Evolutionary conservation across 768 basidiomycete genomes (phyloP), one percentile per base, ranked within the genome.

Genomic region (Tylopilus felleus): DNA sequence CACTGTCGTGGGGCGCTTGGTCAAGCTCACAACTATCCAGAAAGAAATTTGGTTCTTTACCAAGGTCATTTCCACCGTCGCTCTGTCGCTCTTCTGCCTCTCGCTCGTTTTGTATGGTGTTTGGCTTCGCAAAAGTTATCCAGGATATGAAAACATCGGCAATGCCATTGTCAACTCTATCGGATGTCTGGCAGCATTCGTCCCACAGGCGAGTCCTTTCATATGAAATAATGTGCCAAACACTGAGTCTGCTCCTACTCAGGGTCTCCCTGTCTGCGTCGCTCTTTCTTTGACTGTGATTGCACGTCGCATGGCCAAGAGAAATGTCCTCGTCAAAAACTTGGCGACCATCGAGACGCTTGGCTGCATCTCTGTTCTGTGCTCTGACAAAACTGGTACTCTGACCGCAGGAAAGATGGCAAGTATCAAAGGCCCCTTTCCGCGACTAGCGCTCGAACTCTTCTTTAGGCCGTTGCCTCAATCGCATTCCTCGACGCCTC

Each of bases 1-100:
- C 35, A 72, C 74, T 1, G 63, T 75, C 50, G 76, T 78, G 77
- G 83, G 81, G 8, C 77, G 79, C 27, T 77, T 84, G 53, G 81
- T 82, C 63, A 78, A 75, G 53, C 61, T 77, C 33, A 79, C 79
- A 0, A 74, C 77, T 22, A 74, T 80, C 25, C 78, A 80, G 58
- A 70, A 61, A 41, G 79, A 80, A 53, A 72, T 78, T 2, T 76
- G 75, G 68, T 78, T 75, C 59, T 82, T 82, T 61, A 76, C 79
- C 43, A 81, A 81, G 57, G 71, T 77, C 61, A 77, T 83, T 53
- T 81, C 71, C 53, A 67, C 56, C 39, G 60, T 70, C 52, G 80
- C 71, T 45, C 65, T 70, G 59, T 68, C 57, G 46, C 73, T 70
- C 57, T 81, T 69, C 64, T 72, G 64, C 64, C 50, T 76, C 10